These are phyloP conservation scores for Hebeloma cylindrosporum DNA, from an alignment of 768 basidiomycete genomes.

Conservation along the genomic window DNA sequence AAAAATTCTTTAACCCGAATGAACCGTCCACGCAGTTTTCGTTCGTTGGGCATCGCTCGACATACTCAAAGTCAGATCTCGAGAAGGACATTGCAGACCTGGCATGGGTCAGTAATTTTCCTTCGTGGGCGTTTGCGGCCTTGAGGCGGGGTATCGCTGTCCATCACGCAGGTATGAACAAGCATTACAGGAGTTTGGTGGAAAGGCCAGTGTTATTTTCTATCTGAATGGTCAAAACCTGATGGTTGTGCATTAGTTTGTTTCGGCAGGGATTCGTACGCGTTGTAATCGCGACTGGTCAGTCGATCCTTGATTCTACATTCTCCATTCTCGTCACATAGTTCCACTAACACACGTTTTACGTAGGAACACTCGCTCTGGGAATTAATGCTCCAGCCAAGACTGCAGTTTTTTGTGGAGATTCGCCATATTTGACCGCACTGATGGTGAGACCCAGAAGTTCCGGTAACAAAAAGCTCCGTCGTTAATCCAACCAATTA, in stretches of 20 bases:
- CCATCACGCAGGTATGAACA: constrained; percentile 72
- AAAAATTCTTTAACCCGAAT: constrained; percentile 54
- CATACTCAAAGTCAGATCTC: constrained; percentile 49
- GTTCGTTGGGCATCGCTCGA: constrained; percentile 45
- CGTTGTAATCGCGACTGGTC: constrained; percentile 72
- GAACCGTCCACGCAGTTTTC: constrained; percentile 62
- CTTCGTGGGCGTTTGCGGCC: constrained; percentile 46
- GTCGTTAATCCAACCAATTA: no score
- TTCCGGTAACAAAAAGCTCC: no score
- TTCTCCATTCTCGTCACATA: no score
- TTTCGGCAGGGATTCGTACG: constrained; percentile 64
- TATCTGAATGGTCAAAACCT: neutral
- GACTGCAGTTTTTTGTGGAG: constrained; percentile 62
- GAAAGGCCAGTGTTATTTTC: constrained; percentile 49
- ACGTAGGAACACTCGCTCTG: constrained; percentile 61
- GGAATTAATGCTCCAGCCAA: constrained; percentile 77
- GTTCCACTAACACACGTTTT: no score
- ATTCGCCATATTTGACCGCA: constrained; percentile 60
- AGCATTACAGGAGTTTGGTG: constrained; percentile 53
- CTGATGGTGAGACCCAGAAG: constrained; percentile 58
- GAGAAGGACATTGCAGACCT: constrained; percentile 46
- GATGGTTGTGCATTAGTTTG: constrained; percentile 33
- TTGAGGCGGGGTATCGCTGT: constrained; percentile 63
- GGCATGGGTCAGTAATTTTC: constrained; percentile 33
- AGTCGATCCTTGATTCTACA: no score